A percentile compares a stretch with the other conserved stretches of the same genome.
Evolutionary conservation across 176 grass and related monocot species (phyloP).

Genomic region (Saccharum officinarum): DNA sequence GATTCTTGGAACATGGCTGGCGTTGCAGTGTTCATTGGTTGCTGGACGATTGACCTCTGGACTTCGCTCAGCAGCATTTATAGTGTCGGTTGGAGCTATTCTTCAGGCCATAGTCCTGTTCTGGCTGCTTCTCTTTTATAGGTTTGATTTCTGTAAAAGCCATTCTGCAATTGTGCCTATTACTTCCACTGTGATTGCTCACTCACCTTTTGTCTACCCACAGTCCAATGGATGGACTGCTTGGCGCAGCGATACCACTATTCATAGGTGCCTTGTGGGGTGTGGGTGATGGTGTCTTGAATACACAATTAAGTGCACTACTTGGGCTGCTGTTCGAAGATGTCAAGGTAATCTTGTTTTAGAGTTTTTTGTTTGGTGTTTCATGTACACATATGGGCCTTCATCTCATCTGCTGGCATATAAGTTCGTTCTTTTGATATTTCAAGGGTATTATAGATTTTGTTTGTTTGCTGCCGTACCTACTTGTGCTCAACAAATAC

Average conservation of each 20-base stretch:
- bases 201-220: slow-evolving; percentile 23
- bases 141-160: slow-evolving; percentile 40
- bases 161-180: neutral
- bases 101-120: slow-evolving; percentile 90
- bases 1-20: slow-evolving; percentile 14
- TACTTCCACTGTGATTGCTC: neutral
- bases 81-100: slow-evolving; percentile 72
- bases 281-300: slow-evolving; percentile 87
- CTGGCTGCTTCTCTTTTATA: slow-evolving; percentile 87
- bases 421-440: neutral
- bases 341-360: slow-evolving; percentile 66
- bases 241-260: slow-evolving; percentile 63
- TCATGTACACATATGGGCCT: neutral
- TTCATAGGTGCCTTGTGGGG: slow-evolving; percentile 88
- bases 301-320: slow-evolving; percentile 86
- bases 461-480: neutral
- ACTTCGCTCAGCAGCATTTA: slow-evolving; percentile 69
- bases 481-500: slow-evolving; percentile 12
- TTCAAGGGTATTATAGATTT: neutral
- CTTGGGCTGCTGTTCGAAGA: slow-evolving; percentile 83
- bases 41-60: slow-evolving; percentile 83
- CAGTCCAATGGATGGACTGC: slow-evolving; percentile 65
- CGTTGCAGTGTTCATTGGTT: slow-evolving; percentile 85
- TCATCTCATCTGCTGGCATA: neutral
- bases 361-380: neutral